These are phyloP conservation scores for Platismatia glauca DNA, from an alignment of 495 filamentous ascomycete genomes.

Conservation along the genomic window DNA sequence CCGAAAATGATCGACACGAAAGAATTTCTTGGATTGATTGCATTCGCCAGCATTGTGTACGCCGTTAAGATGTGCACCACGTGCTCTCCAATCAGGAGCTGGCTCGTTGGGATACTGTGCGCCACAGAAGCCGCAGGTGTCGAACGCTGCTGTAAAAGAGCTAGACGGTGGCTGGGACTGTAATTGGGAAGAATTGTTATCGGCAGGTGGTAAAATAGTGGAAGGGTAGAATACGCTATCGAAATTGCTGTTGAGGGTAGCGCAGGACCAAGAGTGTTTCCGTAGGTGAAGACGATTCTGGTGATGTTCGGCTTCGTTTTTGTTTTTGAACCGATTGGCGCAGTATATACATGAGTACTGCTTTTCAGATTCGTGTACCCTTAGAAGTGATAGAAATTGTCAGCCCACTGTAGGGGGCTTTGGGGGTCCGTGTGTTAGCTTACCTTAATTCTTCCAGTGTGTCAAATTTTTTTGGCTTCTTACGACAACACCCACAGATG, in stretches of 20 bases:
- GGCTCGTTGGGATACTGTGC: conserved; percentile 75
- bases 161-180: conserved; percentile 31
- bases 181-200: conserved; percentile 34
- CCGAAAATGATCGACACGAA: conserved; percentile 92
- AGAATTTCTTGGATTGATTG: conserved; percentile 98
- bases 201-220: conserved; percentile 29
- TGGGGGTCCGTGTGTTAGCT: conserved; percentile 28
- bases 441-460: conserved; percentile 77
- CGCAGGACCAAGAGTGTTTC: conserved; percentile 96
- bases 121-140: conserved; percentile 93
- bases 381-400: conserved; percentile 26
- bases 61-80: conserved; percentile 77
- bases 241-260: conserved; percentile 61
- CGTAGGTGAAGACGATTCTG: conserved; percentile 94
- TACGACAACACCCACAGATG: conserved; percentile 96
- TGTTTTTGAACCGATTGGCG: conserved; percentile 96
- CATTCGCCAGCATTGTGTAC: conserved; percentile 97
- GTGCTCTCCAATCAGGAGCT: conserved; percentile 69
- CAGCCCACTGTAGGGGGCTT: background rate
- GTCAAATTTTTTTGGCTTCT: conserved; percentile 98
- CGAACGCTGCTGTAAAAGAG: conserved; percentile 49
- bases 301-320: conserved; percentile 96
- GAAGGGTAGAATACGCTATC: conserved; percentile 82
- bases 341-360: conserved; percentile 94
- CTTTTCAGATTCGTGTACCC: conserved; percentile 84